phyloP scores from a whole-genome alignment of 257 asterid genomes.

The Anisodus acutangulus region DNA sequence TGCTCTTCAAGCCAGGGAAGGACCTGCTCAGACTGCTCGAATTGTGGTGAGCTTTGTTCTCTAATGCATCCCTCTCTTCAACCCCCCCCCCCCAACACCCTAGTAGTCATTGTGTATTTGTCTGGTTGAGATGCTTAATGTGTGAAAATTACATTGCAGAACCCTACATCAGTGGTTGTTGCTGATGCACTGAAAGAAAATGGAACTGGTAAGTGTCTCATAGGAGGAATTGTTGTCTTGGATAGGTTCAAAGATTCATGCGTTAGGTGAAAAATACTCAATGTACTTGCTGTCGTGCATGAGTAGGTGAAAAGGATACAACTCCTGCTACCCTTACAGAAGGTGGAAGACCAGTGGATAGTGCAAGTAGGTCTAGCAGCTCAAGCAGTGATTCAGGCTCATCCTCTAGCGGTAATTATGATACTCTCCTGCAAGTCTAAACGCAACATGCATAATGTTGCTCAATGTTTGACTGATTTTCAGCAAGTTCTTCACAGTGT shows the following conservation, averaged over 20 bases:
- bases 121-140: constrained; percentile 1
- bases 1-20: constrained; percentile 62
- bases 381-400: constrained; percentile 96
- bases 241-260: constrained; percentile 7
- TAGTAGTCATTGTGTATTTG: not conserved
- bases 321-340: constrained; percentile 43
- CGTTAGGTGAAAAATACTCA: constrained; percentile 3
- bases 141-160: constrained; percentile 19
- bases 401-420: constrained; percentile 71
- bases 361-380: constrained; percentile 73
- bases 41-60: constrained; percentile 48
- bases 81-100: not conserved
- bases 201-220: constrained; percentile 30
- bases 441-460: not conserved
- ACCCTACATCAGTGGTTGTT: constrained; percentile 31
- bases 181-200: constrained; percentile 25
- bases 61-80: constrained; percentile 7
- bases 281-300: constrained; percentile 11
- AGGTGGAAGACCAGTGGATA: constrained; percentile 51
- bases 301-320: constrained; percentile 49
- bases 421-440: constrained; percentile 17
- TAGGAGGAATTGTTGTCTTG: not conserved
- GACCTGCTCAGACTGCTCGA: constrained; percentile 51
- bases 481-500: not conserved
- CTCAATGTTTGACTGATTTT: not conserved